Evolutionary conservation across 306 rosid species (phyloP).

Genomic region (Abrus pulchellus): DNA sequence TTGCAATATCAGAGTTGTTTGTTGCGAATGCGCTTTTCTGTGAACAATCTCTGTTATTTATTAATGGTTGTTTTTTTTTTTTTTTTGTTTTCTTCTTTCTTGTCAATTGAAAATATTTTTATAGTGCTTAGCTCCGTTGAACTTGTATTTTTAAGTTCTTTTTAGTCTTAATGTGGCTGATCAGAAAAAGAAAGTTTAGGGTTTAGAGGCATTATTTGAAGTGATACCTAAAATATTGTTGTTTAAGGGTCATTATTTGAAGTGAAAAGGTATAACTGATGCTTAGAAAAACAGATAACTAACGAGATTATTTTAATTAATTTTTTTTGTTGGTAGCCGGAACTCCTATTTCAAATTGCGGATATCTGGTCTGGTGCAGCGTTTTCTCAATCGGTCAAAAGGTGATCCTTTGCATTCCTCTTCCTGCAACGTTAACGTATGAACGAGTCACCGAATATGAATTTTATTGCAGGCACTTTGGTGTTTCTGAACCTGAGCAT

Average conservation of each 20-base stretch:
- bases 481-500: constrained; percentile 34
- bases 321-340: constrained; percentile 1
- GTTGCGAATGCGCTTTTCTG: background rate
- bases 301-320: background rate
- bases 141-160: background rate
- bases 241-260: background rate
- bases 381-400: constrained; percentile 23
- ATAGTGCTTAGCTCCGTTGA: background rate
- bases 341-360: background rate
- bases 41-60: too few species aligned
- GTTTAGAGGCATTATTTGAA: background rate
- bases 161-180: background rate
- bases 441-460: constrained; percentile 2
- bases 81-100: background rate
- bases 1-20: background rate
- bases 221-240: background rate
- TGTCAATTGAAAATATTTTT: background rate
- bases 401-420: constrained; percentile 29
- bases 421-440: background rate
- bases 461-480: constrained; percentile 31
- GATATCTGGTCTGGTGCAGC: constrained; percentile 22
- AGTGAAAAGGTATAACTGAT: background rate
- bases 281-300: background rate
- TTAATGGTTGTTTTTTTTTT: too few species aligned
- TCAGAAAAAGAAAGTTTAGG: background rate